Conservation (phyloP, 208 protist genomes). For the Herpetomonas tarakana region DNA sequence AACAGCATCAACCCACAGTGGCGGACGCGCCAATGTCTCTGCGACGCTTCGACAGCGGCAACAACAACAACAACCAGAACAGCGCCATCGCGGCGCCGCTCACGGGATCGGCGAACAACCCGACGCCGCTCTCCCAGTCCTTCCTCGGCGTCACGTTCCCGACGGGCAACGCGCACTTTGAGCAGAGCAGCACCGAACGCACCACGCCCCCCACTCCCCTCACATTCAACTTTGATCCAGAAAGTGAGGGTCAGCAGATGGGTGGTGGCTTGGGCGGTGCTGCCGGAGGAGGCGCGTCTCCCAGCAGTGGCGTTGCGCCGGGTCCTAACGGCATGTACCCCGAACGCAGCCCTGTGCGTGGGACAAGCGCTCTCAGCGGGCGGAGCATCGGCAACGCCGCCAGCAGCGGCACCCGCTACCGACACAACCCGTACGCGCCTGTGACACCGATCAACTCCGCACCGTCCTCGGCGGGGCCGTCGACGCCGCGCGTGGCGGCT, state of each 20-base stretch:
- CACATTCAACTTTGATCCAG: conserved; percentile 11
- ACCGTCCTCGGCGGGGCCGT: not conserved
- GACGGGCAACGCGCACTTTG: conserved; percentile 6
- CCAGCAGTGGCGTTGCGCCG: not conserved
- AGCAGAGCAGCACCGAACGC: conserved; percentile 8
- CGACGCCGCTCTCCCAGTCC: conserved; percentile 10
- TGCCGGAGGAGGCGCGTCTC: too few species aligned
- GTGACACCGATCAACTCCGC: conserved; percentile 18
- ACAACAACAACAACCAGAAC: too few species aligned
- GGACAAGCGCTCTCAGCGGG: conserved; percentile 4
- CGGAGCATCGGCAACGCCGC: not conserved
- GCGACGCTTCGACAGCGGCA: not conserved
- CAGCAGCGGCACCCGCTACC: conserved; percentile 14
- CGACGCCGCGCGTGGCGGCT: not conserved
- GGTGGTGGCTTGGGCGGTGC: too few species aligned
- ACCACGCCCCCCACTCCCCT: conserved; percentile 6
- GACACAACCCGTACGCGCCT: conserved; percentile 28
- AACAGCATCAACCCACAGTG: not conserved
- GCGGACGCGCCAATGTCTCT: not conserved
- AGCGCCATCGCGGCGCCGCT: too few species aligned
- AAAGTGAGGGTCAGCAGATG: not conserved
- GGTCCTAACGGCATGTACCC: not conserved
- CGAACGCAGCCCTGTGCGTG: conserved; percentile 6
- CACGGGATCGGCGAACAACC: not conserved
- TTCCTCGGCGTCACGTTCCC: conserved; percentile 14